Evolutionary conservation across 148 eudicot species (phyloP), one percentile per base, ranked within the genome.

Genomic region (Rhododendron vialii): DNA sequence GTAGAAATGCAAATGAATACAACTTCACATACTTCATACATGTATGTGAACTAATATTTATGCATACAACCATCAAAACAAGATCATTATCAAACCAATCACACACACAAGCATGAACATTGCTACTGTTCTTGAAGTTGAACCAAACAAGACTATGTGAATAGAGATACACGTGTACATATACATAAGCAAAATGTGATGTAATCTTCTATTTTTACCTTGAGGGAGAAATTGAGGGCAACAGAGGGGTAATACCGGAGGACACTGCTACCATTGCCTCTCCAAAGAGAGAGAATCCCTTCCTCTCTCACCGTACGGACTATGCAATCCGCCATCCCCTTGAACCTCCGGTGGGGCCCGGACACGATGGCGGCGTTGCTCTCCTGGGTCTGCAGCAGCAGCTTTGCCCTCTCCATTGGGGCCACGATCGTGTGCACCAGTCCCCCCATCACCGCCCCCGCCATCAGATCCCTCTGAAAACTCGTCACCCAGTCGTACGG

Each of bases 161-260:
- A 65, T 10, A 26, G 17, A 69, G 5, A 26, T 3, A 74, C 22
- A 15, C 20, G 13, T 74, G 43, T 14, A 33, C 8, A 35, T 8
- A 33, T 74, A 6, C 78, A 74, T 17, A 33, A 35, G 78, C 78
- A 63, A 15, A 85, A 28, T 20, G 53, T 14, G n/a, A 57, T 59
- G 65, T 2, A 82, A 53, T 45, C 3, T 63, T 55, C 59, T 55
- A 7, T 63, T 63, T 63, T 69, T 89, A 96, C 98, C 99, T 97
- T 95, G 85, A 97, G 95, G 14, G 99, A 95, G 90, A 97, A 97
- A 90, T 97, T 97, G 77, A 97, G 99, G 77, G 98, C 98, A 78
- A 97, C 98, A 78, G 99, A 97, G 73, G 99, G 99, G 89, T 97
- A 97, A 90, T 95, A 93, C 50, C 99, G 91, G 51, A 97, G 88